A percentile compares a stretch with the other conserved stretches of the same genome.
These are phyloP conservation scores for Physcomitrellopsis africana DNA, from an alignment of 225 moss, liverwort and hornwort species.

Conservation along the genomic window DNA sequence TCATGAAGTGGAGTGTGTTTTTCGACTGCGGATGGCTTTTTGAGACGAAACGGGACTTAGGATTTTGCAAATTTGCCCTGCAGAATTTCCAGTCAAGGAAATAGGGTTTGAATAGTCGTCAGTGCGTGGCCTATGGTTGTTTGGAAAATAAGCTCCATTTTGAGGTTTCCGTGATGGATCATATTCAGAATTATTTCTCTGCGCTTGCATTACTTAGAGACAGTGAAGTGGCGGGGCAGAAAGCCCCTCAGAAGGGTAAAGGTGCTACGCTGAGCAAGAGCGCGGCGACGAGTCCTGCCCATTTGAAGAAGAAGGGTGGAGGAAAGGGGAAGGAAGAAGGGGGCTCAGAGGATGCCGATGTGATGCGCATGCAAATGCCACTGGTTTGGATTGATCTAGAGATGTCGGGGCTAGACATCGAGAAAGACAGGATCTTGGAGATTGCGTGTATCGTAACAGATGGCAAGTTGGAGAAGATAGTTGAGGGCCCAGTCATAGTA, in stretches of 20 bases:
- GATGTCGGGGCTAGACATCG: constrained; percentile 76
- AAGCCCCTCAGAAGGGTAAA: not conserved
- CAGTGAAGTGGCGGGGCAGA: constrained; percentile 32
- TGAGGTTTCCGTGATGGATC: constrained; percentile 35
- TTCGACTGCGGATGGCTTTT: not conserved
- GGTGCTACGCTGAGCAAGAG: not conserved
- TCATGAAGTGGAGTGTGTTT: not conserved
- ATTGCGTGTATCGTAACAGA: constrained; percentile 93
- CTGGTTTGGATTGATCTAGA: constrained; percentile 74
- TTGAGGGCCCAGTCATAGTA: constrained; percentile 89
- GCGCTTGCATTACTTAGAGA: constrained; percentile 35
- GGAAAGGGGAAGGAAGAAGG: constrained; percentile 33
- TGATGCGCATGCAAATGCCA: constrained; percentile 51
- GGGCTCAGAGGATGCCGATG: not conserved
- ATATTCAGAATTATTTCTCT: constrained; percentile 42
- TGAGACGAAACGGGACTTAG: not conserved
- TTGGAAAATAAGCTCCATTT: not conserved
- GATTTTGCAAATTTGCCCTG: not conserved
- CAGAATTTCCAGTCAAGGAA: not conserved
- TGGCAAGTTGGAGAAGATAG: constrained; percentile 72
- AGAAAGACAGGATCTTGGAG: constrained; percentile 83
- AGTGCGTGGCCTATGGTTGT: not conserved
- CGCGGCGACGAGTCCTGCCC: constrained; percentile 13
- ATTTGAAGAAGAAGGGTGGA: constrained; percentile 32
- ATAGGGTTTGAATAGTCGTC: constrained; percentile 33